Conservation (phyloP, 2,329 filamentous ascomycete genomes). For the Anthostomella pinea region DNA sequence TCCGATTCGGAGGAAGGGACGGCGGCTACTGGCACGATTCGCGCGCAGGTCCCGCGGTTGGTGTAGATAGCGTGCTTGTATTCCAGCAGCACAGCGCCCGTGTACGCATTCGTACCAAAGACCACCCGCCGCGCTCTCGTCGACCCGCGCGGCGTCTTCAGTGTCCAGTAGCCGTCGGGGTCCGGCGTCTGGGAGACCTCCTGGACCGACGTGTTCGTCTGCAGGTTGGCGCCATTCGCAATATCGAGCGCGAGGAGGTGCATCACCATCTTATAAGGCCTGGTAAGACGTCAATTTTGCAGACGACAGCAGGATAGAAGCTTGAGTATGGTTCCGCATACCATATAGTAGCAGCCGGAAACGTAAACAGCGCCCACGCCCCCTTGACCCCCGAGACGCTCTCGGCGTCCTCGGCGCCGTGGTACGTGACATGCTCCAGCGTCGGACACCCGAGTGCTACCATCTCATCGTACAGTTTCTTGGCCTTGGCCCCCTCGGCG, state of each 20-base stretch:
- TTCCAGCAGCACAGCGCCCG: slow-evolving; percentile 55
- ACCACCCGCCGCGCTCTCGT: slow-evolving; percentile 54
- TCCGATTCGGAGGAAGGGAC: too few relatives aligned
- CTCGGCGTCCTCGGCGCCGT: slow-evolving; percentile 21
- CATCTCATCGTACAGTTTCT: slow-evolving; percentile 30
- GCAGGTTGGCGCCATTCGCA: slow-evolving; percentile 22
- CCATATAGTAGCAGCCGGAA: slow-evolving; percentile 24
- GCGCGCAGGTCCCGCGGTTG: slow-evolving; percentile 44
- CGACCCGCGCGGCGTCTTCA: slow-evolving; percentile 53
- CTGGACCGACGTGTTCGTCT: slow-evolving; percentile 25
- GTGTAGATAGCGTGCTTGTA: slow-evolving; percentile 63
- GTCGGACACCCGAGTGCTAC: slow-evolving; percentile 21
- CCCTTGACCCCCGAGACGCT: slow-evolving; percentile 31
- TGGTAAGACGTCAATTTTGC: slow-evolving; percentile 1
- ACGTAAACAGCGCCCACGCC: slow-evolving; percentile 33
- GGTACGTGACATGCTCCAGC: slow-evolving; percentile 17
- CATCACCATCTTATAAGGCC: slow-evolving; percentile 31
- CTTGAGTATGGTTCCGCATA: too few relatives aligned
- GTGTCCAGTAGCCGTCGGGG: slow-evolving; percentile 36
- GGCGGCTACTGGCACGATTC: too few relatives aligned
- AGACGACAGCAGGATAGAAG: too few relatives aligned
- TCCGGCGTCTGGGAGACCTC: slow-evolving; percentile 19
- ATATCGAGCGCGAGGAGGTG: slow-evolving; percentile 21
- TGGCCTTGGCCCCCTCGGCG: slow-evolving; percentile 25
- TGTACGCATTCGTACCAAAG: slow-evolving; percentile 67